A percentile compares a stretch with the other conserved stretches of the same genome.
Conservation (phyloP, 2,329 filamentous ascomycete species). For the Rutstroemia sydowiana region DNA sequence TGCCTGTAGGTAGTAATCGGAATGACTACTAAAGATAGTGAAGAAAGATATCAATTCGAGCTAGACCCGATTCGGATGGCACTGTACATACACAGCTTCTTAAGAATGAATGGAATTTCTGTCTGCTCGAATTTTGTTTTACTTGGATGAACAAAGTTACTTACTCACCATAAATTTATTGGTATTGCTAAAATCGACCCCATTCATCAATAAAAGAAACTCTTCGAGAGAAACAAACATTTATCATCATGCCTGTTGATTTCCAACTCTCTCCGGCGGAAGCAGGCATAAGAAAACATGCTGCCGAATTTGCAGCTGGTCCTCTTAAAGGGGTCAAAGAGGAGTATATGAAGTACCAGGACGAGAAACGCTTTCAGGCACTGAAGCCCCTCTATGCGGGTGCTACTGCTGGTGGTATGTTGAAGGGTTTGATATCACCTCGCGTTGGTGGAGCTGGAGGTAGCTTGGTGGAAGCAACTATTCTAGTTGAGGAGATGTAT, state of each 20-base stretch:
- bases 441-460: conserved; percentile 38
- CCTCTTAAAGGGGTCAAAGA: conserved; percentile 22
- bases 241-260: conserved; percentile 20
- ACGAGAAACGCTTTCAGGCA: conserved; percentile 38
- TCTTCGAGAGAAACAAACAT: not conserved
- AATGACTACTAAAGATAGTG: too few species aligned
- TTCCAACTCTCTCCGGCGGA: conserved; percentile 29
- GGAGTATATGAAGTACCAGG: conserved; percentile 23
- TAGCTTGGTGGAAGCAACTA: conserved; percentile 40
- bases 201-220: not conserved
- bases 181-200: not conserved
- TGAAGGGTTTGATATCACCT: conserved; percentile 41
- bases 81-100: too few species aligned
- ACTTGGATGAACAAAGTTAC: not conserved
- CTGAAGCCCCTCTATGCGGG: conserved; percentile 39
- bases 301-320: conserved; percentile 23
- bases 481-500: conserved; percentile 47
- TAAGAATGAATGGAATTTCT: not conserved
- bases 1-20: too few species aligned
- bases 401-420: conserved; percentile 37
- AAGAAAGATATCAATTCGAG: too few species aligned
- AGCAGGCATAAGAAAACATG: conserved; percentile 24
- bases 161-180: not conserved
- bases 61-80: too few species aligned
- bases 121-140: too few species aligned